phyloP scores from a whole-genome alignment of 1,284 basidiomycete species.

The Abortiporus biennis region DNA sequence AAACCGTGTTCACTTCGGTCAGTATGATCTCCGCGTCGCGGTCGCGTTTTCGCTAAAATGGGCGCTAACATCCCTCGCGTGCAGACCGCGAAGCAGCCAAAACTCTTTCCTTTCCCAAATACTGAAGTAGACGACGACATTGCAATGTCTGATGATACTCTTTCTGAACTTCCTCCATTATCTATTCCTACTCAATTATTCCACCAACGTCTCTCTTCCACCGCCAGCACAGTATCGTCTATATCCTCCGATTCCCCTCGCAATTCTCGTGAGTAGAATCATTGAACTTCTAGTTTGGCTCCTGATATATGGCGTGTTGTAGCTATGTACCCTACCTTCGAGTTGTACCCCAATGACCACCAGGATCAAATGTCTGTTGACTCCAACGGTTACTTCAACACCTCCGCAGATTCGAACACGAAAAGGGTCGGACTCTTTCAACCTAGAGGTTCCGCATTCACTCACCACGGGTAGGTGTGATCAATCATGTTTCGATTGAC shows the following conservation, averaged over 20 bases:
- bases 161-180: slow-evolving; percentile 41
- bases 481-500: background rate
- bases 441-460: slow-evolving; percentile 47
- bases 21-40: slow-evolving; percentile 24
- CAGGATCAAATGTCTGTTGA: slow-evolving; percentile 42
- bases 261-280: slow-evolving; percentile 28
- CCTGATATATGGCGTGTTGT: slow-evolving; percentile 7
- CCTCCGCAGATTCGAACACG: slow-evolving; percentile 26
- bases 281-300: slow-evolving; percentile 3
- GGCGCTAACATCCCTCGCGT: slow-evolving; percentile 9
- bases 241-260: slow-evolving; percentile 35
- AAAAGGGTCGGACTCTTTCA: slow-evolving; percentile 57
- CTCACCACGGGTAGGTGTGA: slow-evolving; percentile 65
- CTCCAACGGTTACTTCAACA: slow-evolving; percentile 40
- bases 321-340: slow-evolving; percentile 60
- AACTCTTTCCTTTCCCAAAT: slow-evolving; percentile 66
- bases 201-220: slow-evolving; percentile 63
- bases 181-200: slow-evolving; percentile 42
- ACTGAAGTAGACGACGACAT: slow-evolving; percentile 54
- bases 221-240: slow-evolving; percentile 53
- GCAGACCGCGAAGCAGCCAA: slow-evolving; percentile 61
- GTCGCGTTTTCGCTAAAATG: slow-evolving; percentile 18
- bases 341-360: slow-evolving; percentile 47
- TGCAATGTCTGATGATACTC: slow-evolving; percentile 56
- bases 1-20: slow-evolving; percentile 25